These are phyloP conservation scores for Starmerella sirachaensis DNA, from an alignment of 805 yeast species.

Conservation along the genomic window DNA sequence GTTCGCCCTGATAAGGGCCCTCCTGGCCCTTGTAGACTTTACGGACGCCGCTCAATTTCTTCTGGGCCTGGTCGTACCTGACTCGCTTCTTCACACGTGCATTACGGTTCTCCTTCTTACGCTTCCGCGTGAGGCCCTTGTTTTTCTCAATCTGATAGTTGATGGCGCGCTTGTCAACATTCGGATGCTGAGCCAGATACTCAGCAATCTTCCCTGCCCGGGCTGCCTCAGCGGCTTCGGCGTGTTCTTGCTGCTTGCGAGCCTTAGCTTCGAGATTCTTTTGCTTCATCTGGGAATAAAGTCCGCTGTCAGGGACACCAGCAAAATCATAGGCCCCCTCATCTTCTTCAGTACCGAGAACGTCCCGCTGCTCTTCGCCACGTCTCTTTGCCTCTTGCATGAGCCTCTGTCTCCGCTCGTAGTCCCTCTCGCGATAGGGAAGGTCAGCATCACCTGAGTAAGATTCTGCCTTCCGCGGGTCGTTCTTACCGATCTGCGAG, in stretches of 20 bases:
- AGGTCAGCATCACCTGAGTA: slow-evolving; percentile 73
- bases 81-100: slow-evolving; percentile 97
- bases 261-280: slow-evolving; percentile 38
- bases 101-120: slow-evolving; percentile 88
- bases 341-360: slow-evolving; percentile 29
- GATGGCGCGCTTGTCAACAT: slow-evolving; percentile 85
- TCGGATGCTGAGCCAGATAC: slow-evolving; percentile 51
- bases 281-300: slow-evolving; percentile 48
- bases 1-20: slow-evolving; percentile 84
- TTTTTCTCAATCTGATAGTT: slow-evolving; percentile 91
- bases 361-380: slow-evolving; percentile 52
- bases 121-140: slow-evolving; percentile 86
- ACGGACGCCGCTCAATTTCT: slow-evolving; percentile 81
- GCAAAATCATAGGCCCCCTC: slow-evolving; percentile 10
- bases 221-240: slow-evolving; percentile 61
- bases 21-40: slow-evolving; percentile 68
- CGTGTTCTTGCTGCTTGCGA: slow-evolving; percentile 48
- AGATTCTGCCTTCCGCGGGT: slow-evolving; percentile 7
- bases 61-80: slow-evolving; percentile 88
- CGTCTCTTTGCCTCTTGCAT: slow-evolving; percentile 79
- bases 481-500: slow-evolving; percentile 81
- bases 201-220: slow-evolving; percentile 75
- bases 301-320: slow-evolving; percentile 22
- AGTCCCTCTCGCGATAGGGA: slow-evolving; percentile 82
- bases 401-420: slow-evolving; percentile 79